Percentiles rank a stretch among this genome's conserved stretches.
phyloP scores from a whole-genome alignment of 108 stramenopile species.

The Chaetoceros tenuissimus region DNA sequence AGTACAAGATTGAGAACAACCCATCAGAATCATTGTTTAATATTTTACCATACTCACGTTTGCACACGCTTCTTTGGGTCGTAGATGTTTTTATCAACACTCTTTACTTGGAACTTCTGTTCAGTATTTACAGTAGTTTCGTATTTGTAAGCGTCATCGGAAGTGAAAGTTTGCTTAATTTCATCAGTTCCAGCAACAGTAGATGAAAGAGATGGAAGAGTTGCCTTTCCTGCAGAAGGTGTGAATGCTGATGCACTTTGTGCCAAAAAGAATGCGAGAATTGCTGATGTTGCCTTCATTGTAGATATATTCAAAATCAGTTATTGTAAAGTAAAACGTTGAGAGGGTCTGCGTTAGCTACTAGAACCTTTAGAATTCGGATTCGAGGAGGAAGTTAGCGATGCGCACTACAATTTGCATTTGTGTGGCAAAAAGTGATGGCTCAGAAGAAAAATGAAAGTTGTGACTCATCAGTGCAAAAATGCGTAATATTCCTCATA shows the following conservation, averaged over 20 bases:
- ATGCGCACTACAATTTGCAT: no score
- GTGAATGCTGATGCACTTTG: neutral
- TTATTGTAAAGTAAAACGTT: no score
- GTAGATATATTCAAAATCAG: no score
- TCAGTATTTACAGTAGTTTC: neutral
- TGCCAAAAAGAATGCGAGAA: neutral
- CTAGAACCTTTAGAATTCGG: no score
- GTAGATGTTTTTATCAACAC: slow-evolving; percentile 3
- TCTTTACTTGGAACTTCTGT: slow-evolving; percentile 8
- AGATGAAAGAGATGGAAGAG: neutral
- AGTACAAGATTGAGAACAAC: neutral
- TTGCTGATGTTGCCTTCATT: neutral
- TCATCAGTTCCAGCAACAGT: neutral
- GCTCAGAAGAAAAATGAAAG: no score
- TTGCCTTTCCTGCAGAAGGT: neutral
- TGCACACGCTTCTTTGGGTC: slow-evolving; percentile 7
- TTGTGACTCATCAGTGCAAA: no score
- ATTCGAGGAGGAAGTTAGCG: no score
- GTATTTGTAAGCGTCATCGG: neutral
- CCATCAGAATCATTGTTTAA: neutral
- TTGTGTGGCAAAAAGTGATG: no score
- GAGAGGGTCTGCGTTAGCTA: no score
- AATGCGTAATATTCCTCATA: no score
- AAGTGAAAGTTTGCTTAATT: neutral
- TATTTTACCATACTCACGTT: neutral